Evolutionary conservation across 225 moss, liverwort and hornwort species (phyloP).

Genomic region (Pleurozium schreberi): DNA sequence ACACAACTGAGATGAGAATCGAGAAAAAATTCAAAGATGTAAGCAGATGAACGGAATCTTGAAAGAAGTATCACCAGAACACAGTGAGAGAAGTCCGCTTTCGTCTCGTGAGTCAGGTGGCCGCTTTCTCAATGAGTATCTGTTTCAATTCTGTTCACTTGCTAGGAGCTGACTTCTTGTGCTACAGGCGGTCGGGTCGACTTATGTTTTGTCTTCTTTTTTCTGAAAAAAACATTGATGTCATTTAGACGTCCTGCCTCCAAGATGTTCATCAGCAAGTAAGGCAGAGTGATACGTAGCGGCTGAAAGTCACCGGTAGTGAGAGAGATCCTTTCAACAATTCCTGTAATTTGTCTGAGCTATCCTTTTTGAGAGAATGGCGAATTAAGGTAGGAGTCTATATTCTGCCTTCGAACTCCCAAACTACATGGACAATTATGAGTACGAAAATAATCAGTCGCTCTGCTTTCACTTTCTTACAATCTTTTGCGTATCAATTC

Average conservation of each 20-base stretch:
- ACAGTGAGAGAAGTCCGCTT: not conserved
- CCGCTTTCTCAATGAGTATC: not conserved
- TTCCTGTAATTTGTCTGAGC: not conserved
- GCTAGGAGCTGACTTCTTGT: not conserved
- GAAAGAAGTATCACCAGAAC: conserved; percentile 1
- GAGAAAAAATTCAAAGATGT: not conserved
- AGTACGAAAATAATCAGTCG: not conserved
- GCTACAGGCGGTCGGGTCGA: not conserved
- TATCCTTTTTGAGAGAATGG: not conserved
- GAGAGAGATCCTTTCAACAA: not conserved
- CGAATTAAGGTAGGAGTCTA: not conserved
- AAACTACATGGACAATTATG: not conserved
- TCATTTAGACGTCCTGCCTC: not conserved
- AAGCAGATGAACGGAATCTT: not conserved
- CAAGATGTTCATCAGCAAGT: not conserved
- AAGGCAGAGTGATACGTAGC: not conserved
- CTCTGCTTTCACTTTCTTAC: not conserved
- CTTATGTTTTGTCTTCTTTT: not conserved
- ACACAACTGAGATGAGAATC: not conserved
- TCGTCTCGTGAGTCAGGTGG: not conserved
- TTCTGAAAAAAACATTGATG: not conserved
- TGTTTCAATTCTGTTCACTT: not conserved
- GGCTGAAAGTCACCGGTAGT: not conserved
- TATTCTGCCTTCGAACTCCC: not conserved
- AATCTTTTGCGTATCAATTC: not conserved